Base-by-base conservation (phyloP, 192 early-diverging fungal genomes). In the Mortierella antarctica region DNA sequence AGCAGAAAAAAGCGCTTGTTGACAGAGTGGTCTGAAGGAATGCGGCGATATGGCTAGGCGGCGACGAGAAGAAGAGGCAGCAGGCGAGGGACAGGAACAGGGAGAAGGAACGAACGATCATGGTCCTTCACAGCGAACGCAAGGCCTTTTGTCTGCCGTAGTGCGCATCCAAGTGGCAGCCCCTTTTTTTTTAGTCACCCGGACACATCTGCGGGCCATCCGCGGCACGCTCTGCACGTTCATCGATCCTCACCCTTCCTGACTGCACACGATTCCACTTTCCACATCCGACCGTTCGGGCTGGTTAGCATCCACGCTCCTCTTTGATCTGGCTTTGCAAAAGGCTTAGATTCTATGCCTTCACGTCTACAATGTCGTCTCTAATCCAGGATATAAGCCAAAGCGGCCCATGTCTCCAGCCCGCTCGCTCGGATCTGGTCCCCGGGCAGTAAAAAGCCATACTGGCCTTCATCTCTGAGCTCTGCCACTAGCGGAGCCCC, bases 331-430 rank as follows among this genome's bases (percentile, higher is more conserved):
- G 49, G 1, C 10, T 4, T 17, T 50, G 49, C 20, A 20, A 4
- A 55, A n/a, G 21, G n/a, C n/a, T 18, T n/a, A 2, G 8, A 17
- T 14, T 55, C n/a, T 20, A 8, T 17, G 17, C n/a, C n/a, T n/a
- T 14, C 49, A 4, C 10, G 17, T 11, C 49, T 50, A 14, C 44
- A 44, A 60, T 42, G 40, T 20, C 13, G 42, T 60, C 48, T 50
- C 31, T n/a, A 71, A 18, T 63, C 60, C 42, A 71, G 45, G 44
- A 71, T 56, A 52, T 47, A 23, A 2, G 70, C 12, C 44, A 71
- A 63, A 14, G 70, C 70, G 31, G 60, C 70, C 70, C 70, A 71
- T 14, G 70, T 71, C 60, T 71, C 70, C 23, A 56, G 23, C 7
- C 70, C 70, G 0, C 57, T 60, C 7, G 70, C 60, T n/a, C 56